phyloP scores from a whole-genome alignment of 2,329 filamentous ascomycete genomes.

The Colletotrichum noveboracense region DNA sequence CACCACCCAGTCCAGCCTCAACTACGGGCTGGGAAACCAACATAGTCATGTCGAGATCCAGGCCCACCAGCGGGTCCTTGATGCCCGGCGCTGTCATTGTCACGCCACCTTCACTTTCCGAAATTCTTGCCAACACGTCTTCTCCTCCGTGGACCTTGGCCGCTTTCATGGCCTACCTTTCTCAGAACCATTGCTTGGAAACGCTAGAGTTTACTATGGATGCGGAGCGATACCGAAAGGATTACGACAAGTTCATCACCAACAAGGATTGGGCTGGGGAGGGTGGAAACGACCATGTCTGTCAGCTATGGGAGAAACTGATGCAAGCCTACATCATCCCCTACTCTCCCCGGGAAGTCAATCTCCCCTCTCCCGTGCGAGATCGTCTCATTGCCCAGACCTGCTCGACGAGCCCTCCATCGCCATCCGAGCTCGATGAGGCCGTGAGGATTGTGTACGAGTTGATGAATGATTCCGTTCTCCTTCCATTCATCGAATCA shows the following conservation, averaged over 20 bases:
- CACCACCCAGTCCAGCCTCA: conserved; percentile 46
- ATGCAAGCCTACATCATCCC: conserved; percentile 90
- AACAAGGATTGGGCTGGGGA: conserved; percentile 48
- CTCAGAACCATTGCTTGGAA: conserved; percentile 95
- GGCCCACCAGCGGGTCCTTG: conserved; percentile 54
- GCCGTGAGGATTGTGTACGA: conserved; percentile 91
- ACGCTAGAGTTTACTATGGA: conserved; percentile 97
- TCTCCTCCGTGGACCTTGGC: conserved; percentile 88
- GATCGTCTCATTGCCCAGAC: conserved; percentile 76
- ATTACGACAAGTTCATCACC: conserved; percentile 50
- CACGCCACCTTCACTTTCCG: conserved; percentile 73
- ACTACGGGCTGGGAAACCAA: conserved; percentile 48
- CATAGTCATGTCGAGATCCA: conserved; percentile 52
- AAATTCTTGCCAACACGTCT: conserved; percentile 87
- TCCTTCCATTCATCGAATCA: conserved; percentile 88
- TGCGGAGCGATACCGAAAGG: conserved; percentile 79
- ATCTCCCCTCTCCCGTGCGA: conserved; percentile 84
- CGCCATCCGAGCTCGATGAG: conserved; percentile 78
- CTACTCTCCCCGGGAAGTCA: conserved; percentile 86
- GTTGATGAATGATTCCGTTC: conserved; percentile 95
- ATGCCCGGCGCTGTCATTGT: conserved; percentile 45
- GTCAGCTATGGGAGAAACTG: conserved; percentile 84
- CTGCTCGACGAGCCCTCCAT: conserved; percentile 64
- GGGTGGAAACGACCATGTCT: conserved; percentile 66
- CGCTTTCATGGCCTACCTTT: conserved; percentile 95